Base-by-base conservation (phyloP, 176 grass and related monocot genomes). In the Paspalum notatum region DNA sequence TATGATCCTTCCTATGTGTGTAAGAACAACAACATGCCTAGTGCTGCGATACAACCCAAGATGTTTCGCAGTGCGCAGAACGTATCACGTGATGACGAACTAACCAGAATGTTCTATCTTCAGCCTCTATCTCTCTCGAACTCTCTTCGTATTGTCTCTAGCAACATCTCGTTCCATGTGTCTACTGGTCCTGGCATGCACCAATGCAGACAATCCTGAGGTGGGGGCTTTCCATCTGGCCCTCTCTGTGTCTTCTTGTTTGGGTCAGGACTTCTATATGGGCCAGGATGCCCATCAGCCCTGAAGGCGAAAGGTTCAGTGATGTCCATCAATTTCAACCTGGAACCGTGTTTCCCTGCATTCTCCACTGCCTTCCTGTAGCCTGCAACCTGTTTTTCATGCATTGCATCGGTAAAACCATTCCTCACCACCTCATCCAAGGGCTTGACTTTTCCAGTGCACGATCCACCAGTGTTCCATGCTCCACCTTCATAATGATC, bases 131-230 rank as follows among this genome's bases (percentile, higher is more conserved):
- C 68, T 60, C 20, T 83, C 53, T 91, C 82, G 4, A 91, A 86
- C 40, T 99, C 62, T 81, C 86, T 93, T 62, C 67, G 62, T 62
- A 99, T 95, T 58, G 79, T 89, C 88, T 95, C 90, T 72, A 99
- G 75, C 81, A 99, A 47, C 72, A 99, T 87, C 78, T 99, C 96
- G 54, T 99, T 99, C 90, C 96, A 99, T 60, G 75, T 88, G 78
- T 99, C 92, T 22, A 99, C 84, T 6, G 92, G 90, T 56, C 96
- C 96, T 57, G 95, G 95, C 95, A 98, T 98, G 84, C 95, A 98
- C 95, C 95, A 95, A 62, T 95, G 95, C 44, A 98, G 68, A 72
- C 92, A 98, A 89, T 98, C 95, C 56, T 98, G 92, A 26, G 95
- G 95, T 10, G 90, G 95, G 40, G 95, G 95, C 41, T 89, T 85